Percentiles rank a stretch among this genome's conserved stretches.
These are phyloP conservation scores for Flammula alnicola DNA, from an alignment of 1,284 basidiomycete genomes.

Conservation along the genomic window DNA sequence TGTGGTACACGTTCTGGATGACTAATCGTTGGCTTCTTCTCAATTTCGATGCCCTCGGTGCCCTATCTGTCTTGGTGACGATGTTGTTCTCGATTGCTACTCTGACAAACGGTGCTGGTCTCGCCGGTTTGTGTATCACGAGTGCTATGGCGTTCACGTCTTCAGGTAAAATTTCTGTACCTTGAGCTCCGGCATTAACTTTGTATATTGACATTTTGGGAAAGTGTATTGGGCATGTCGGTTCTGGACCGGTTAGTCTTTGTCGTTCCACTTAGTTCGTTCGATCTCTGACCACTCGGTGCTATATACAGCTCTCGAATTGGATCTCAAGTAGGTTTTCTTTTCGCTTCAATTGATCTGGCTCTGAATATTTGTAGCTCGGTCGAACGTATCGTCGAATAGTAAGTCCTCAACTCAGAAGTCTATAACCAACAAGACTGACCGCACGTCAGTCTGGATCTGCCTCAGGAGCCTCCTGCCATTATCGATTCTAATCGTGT, in stretches of 20 bases:
- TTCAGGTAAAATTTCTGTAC: constrained; percentile 35
- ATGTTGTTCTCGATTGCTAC: constrained; percentile 78
- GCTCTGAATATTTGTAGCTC: constrained; percentile 47
- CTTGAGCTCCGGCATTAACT: constrained; percentile 20
- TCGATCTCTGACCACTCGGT: background rate
- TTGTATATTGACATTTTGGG: constrained; percentile 11
- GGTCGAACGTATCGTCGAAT: constrained; percentile 89
- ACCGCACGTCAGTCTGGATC: constrained; percentile 51
- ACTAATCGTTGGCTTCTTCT: constrained; percentile 79
- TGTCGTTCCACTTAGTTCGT: background rate
- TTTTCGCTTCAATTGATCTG: constrained; percentile 2
- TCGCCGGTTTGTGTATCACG: constrained; percentile 87
- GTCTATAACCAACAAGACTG: background rate
- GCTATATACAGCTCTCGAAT: constrained; percentile 52
- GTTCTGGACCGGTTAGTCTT: constrained; percentile 46
- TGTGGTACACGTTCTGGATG: constrained; percentile 84
- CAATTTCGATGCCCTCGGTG: constrained; percentile 80
- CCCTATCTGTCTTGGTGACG: constrained; percentile 62
- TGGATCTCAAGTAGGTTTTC: constrained; percentile 64
- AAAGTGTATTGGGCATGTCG: constrained; percentile 75
- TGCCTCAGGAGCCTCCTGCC: constrained; percentile 85
- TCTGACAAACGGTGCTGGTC: constrained; percentile 66
- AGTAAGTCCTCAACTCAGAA: constrained; percentile 41
- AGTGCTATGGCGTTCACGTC: constrained; percentile 53
- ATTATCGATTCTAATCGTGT: constrained; percentile 69